Base-by-base conservation (phyloP, 805 yeast genomes). In the Candida wancherniae region DNA sequence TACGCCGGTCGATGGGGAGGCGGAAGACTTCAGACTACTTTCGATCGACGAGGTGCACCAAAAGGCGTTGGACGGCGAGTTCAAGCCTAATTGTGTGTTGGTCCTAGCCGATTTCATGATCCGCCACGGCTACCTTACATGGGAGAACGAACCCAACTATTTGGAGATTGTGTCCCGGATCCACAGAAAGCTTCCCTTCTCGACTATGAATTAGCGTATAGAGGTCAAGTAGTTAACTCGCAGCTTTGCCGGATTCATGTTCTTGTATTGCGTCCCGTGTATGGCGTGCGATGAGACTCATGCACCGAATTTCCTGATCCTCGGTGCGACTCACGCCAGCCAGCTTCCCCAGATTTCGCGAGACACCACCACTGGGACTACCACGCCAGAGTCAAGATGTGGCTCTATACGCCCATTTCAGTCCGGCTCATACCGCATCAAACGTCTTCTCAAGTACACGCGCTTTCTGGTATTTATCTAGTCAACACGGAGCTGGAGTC, bases 51-150 rank as follows among this genome's bases (percentile, higher is more conserved):
- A 83, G 39, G 74, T 84, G 1, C 38, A 68, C 20, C 34, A 48
- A 18, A 64, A 71, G n/a, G 47, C 90, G 17, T 49, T 49, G 9
- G 55, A 57, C 0, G 76, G 76, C 1, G 76, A 80, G 47, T 92
- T 92, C 63, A 92, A 90, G 56, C 95, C 95, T 16, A 92, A 90
- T 48, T 83, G 95, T 60, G 94, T 81, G 0, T 58, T 77, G 19
- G 80, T 88, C 3, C 64, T 84, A 18, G 67, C 87, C 10, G 97
- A 90, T 47, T 92, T 92, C 48, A 63, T 92, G 33, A 71, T 88
- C n/a, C 75, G 98, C 45, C 88, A 82, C 47, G 95, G 96, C 1
- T 51, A 67, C 19, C 53, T 90, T 8, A 73, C 80, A 0, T 66
- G 81, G 0, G 83, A 76, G 28, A 66, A 60, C 29, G 95, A 87